phyloP scores from a whole-genome alignment of 1,284 basidiomycete species.

The Apiotrichum porosum region DNA sequence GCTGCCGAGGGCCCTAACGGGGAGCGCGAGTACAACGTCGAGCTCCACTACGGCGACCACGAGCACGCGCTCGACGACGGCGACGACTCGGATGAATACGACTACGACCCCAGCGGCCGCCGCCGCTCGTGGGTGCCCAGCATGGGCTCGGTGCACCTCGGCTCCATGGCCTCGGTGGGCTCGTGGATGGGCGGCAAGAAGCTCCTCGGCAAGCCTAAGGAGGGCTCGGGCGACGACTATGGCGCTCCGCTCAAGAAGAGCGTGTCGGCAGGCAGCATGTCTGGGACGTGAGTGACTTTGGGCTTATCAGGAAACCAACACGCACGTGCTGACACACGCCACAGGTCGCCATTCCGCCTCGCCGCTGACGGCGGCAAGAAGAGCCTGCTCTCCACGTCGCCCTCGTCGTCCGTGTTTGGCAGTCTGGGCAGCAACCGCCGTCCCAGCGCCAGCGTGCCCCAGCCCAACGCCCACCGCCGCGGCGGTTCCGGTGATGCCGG shows the following conservation, averaged over 20 bases:
- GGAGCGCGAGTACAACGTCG: conserved; percentile 14
- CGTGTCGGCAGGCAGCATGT: conserved; percentile 38
- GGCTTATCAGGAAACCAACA: not conserved
- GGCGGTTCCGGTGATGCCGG: not conserved
- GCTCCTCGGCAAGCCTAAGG: conserved; percentile 30
- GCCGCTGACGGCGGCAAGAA: not conserved
- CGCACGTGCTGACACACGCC: not conserved
- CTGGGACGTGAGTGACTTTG: conserved; percentile 31
- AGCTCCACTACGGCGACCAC: conserved; percentile 14
- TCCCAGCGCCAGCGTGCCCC: not conserved
- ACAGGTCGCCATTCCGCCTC: not conserved
- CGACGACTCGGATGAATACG: conserved; percentile 24
- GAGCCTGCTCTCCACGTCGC: not conserved
- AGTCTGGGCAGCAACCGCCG: conserved; percentile 3
- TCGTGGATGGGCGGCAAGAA: conserved; percentile 44
- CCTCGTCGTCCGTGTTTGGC: conserved; percentile 1
- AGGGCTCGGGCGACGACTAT: conserved; percentile 15
- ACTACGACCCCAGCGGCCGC: conserved; percentile 22
- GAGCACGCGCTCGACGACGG: conserved; percentile 32
- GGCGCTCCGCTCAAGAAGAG: conserved; percentile 46
- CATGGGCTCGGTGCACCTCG: conserved; percentile 14
- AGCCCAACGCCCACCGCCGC: not conserved
- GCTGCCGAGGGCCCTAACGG: conserved; percentile 13
- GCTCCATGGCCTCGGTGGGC: conserved; percentile 15
- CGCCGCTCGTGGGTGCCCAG: conserved; percentile 17